phyloP scores from a whole-genome alignment of 768 basidiomycete species.

The Lentinula sp. region DNA sequence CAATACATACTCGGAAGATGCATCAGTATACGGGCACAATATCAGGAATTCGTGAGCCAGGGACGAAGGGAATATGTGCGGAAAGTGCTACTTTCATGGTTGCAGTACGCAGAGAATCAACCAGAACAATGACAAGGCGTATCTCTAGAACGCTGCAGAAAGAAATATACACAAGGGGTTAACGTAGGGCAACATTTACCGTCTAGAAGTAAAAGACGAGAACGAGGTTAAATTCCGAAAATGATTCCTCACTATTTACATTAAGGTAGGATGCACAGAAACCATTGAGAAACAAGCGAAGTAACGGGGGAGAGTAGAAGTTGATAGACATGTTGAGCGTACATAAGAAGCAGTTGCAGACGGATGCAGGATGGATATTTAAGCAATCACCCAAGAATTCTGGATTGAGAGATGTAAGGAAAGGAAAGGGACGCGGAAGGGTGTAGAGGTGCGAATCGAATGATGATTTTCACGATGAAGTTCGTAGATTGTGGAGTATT shows the following conservation, averaged over 20 bases:
- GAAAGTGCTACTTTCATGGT: too few relatives aligned
- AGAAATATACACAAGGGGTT: neutral
- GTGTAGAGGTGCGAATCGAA: too few relatives aligned
- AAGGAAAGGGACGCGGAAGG: neutral
- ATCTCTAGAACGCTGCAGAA: too few relatives aligned
- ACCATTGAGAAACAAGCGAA: neutral
- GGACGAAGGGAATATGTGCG: too few relatives aligned
- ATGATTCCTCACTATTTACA: neutral
- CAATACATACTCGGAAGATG: too few relatives aligned
- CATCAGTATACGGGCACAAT: too few relatives aligned
- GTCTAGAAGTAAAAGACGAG: too few relatives aligned
- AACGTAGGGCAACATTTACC: too few relatives aligned
- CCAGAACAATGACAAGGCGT: too few relatives aligned
- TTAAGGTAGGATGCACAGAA: neutral
- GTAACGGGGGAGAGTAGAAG: neutral
- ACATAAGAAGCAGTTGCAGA: neutral
- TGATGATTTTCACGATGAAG: neutral
- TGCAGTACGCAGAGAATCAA: too few relatives aligned
- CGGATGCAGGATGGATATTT: neutral
- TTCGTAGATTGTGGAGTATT: neutral
- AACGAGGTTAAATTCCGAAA: too few relatives aligned
- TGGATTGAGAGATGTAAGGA: neutral
- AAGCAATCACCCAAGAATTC: neutral
- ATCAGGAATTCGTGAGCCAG: too few relatives aligned
- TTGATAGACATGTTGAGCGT: neutral